Conservation (phyloP, 2,329 filamentous ascomycete species). For the Neoarthrinium moseri region DNA sequence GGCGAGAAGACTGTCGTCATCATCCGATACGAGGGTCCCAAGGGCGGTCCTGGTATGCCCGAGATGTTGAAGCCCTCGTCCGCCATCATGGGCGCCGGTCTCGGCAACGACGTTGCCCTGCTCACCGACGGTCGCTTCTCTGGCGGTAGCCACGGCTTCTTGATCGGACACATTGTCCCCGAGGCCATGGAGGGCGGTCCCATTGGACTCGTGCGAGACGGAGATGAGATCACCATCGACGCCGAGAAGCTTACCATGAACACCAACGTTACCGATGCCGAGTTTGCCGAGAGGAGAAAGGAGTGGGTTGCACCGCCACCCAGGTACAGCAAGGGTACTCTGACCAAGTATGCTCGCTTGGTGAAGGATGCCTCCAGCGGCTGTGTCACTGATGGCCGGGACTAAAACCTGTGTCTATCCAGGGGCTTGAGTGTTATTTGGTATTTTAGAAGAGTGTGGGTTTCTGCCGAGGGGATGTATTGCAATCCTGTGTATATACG, state of each 20-base stretch:
- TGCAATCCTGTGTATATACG: constrained; percentile 6
- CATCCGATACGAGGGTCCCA: constrained; percentile 90
- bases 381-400: constrained; percentile 45
- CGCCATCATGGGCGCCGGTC: constrained; percentile 86
- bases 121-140: constrained; percentile 76
- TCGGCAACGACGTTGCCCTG: constrained; percentile 73
- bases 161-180: constrained; percentile 85
- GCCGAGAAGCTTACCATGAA: constrained; percentile 70
- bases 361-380: constrained; percentile 60
- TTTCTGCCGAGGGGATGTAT: not conserved
- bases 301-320: constrained; percentile 62
- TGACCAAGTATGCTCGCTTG: constrained; percentile 67
- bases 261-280: constrained; percentile 65
- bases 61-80: constrained; percentile 93
- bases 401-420: constrained; percentile 8
- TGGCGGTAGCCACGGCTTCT: constrained; percentile 81
- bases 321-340: constrained; percentile 61
- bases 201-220: constrained; percentile 78
- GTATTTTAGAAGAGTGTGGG: no score
- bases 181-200: constrained; percentile 85
- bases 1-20: constrained; percentile 87
- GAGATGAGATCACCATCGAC: constrained; percentile 79
- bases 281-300: constrained; percentile 56
- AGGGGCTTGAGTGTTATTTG: not conserved
- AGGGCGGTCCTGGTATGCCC: constrained; percentile 91